Conservation (phyloP, 1,284 basidiomycete genomes). For the Cutaneotrichosporon arboriforme region DNA sequence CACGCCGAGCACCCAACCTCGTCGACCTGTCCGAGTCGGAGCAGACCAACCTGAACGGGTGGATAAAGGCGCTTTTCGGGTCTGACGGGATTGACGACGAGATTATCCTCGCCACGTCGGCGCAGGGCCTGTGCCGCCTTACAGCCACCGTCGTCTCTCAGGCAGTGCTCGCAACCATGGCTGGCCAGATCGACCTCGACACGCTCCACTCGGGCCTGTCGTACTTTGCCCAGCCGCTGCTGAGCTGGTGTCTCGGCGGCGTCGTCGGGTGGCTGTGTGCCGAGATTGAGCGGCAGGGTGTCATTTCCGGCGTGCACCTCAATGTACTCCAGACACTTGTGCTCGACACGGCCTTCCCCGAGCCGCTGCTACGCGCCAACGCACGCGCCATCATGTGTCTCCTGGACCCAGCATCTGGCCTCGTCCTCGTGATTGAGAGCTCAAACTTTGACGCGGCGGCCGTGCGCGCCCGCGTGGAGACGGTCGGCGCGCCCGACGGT, state of each 20-base stretch:
- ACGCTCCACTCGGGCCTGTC: conserved; percentile 51
- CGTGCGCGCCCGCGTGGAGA: conserved; percentile 24
- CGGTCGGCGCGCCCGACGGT: conserved; percentile 11
- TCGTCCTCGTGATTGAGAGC: conserved; percentile 33
- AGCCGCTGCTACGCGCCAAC: conserved; percentile 31
- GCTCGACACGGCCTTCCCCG: conserved; percentile 35
- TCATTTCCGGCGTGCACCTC: conserved; percentile 39
- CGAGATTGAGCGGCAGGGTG: conserved; percentile 42
- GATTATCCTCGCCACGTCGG: conserved; percentile 48
- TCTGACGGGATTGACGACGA: conserved; percentile 48
- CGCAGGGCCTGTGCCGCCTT: conserved; percentile 47
- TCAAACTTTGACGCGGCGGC: conserved; percentile 33
- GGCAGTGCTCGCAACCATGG: conserved; percentile 47
- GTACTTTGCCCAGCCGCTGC: conserved; percentile 53
- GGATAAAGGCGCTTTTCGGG: conserved; percentile 47
- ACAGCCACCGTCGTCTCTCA: conserved; percentile 52
- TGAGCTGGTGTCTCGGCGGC: conserved; percentile 52
- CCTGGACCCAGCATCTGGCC: conserved; percentile 26
- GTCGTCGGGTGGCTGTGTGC: conserved; percentile 48
- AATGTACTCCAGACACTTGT: conserved; percentile 43
- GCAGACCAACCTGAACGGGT: conserved; percentile 39
- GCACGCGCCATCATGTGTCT: conserved; percentile 24
- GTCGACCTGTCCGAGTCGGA: conserved; percentile 26
- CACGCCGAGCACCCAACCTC: conserved; percentile 35
- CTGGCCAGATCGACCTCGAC: conserved; percentile 51